Percentiles rank a stretch among this genome's conserved stretches.
Conservation (phyloP, 768 basidiomycete genomes). For the Agrocybe pediades region DNA sequence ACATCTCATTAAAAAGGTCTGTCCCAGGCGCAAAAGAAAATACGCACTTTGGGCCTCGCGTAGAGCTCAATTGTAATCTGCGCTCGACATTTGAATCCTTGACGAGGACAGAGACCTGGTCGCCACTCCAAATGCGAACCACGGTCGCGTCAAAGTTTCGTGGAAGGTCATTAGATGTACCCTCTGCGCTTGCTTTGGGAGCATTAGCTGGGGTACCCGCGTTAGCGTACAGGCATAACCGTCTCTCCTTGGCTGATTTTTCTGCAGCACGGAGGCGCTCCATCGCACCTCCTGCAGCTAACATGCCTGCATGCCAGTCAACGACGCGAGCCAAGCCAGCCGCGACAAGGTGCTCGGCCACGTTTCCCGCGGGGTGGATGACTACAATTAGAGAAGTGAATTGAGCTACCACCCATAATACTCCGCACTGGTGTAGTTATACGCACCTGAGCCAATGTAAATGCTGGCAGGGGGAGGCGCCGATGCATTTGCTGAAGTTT, state of each 20-base stretch:
- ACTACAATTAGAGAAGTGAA: conserved; percentile 39
- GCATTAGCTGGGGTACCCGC: conserved; percentile 31
- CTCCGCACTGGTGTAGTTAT: neutral
- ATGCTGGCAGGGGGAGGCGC: conserved; percentile 73
- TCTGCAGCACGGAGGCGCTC: conserved; percentile 87
- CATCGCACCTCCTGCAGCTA: conserved; percentile 82
- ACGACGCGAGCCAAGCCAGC: conserved; percentile 89
- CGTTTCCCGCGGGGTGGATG: conserved; percentile 91
- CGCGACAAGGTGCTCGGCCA: conserved; percentile 85
- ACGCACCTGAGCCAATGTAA: conserved; percentile 82
- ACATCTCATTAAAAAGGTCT: neutral
- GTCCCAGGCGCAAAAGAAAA: neutral
- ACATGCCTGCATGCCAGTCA: conserved; percentile 98
- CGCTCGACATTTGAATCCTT: conserved; percentile 76
- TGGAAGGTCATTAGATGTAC: conserved; percentile 41
- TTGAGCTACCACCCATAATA: neutral
- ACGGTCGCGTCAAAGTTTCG: conserved; percentile 82
- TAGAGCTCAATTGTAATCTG: conserved; percentile 86
- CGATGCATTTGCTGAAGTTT: conserved; percentile 50
- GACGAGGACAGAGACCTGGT: conserved; percentile 82
- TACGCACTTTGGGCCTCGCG: conserved; percentile 77
- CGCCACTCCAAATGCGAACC: conserved; percentile 87
- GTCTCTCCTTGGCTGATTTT: conserved; percentile 75
- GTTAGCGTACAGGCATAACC: conserved; percentile 69
- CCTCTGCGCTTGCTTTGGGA: conserved; percentile 48